These are phyloP conservation scores for Dictyostelium firmibasis DNA, from an alignment of 78 protist species.

Conservation along the genomic window DNA sequence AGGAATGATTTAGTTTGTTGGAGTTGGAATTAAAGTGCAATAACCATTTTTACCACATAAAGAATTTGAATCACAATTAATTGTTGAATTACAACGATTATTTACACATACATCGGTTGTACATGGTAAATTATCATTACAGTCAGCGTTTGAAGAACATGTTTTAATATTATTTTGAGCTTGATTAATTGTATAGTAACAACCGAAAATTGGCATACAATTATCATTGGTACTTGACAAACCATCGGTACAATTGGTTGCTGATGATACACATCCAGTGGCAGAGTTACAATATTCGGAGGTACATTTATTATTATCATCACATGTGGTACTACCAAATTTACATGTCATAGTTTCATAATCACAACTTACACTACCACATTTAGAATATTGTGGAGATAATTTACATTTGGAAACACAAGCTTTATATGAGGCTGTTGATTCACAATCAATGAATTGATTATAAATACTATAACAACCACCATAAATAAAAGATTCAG, in stretches of 20 bases:
- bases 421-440: not conserved
- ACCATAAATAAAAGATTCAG: not conserved
- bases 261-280: not conserved
- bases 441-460: not conserved
- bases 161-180: not conserved
- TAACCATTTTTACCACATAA: not conserved
- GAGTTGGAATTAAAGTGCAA: not conserved
- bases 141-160: not conserved
- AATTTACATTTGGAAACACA: not conserved
- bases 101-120: not conserved
- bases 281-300: not conserved
- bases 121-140: conserved; percentile 4
- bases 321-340: not conserved
- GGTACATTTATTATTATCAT: not conserved
- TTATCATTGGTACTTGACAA: conserved; percentile 12
- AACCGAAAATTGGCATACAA: conserved; percentile 8
- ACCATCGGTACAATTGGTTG: not conserved
- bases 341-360: not conserved
- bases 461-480: not conserved
- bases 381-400: not conserved
- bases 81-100: not conserved
- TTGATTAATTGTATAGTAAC: not conserved
- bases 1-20: not conserved
- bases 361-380: not conserved
- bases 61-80: not conserved